Conservation (phyloP, 768 basidiomycete genomes). For the Brasilioporus rufonigricans region DNA sequence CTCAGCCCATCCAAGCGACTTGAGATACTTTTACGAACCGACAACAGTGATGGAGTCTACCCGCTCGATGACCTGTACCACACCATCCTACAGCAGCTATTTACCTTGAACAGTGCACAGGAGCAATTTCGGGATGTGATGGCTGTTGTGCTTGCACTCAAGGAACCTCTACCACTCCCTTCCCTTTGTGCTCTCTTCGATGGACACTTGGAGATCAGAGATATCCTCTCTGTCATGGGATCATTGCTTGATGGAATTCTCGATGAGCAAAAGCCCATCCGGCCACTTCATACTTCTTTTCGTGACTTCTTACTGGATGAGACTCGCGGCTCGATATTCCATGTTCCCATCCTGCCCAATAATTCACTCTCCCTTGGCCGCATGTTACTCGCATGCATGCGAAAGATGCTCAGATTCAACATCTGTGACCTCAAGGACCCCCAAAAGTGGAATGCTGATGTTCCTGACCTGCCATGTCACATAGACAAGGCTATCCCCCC, state of each 20-base stretch:
- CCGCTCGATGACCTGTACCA: neutral
- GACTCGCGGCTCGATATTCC: neutral
- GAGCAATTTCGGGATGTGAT: neutral
- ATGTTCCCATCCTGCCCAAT: neutral
- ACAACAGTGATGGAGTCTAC: neutral
- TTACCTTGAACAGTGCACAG: neutral
- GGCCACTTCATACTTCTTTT: neutral
- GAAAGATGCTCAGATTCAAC: neutral
- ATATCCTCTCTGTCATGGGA: neutral
- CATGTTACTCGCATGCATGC: neutral
- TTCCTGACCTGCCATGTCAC: neutral
- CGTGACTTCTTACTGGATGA: neutral
- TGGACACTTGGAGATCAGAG: neutral
- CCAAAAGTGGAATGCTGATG: neutral
- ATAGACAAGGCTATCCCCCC: neutral
- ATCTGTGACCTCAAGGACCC: neutral
- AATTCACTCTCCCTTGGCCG: neutral
- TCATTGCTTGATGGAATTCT: neutral
- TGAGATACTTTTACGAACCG: neutral
- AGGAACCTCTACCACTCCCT: neutral
- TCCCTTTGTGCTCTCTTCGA: neutral
- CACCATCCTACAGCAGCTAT: neutral
- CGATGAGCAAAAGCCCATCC: neutral
- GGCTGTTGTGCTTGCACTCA: neutral
- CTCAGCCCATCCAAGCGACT: neutral